Conservation (phyloP, 2,329 filamentous ascomycete genomes). For the Ophiostoma tasmaniense region DNA sequence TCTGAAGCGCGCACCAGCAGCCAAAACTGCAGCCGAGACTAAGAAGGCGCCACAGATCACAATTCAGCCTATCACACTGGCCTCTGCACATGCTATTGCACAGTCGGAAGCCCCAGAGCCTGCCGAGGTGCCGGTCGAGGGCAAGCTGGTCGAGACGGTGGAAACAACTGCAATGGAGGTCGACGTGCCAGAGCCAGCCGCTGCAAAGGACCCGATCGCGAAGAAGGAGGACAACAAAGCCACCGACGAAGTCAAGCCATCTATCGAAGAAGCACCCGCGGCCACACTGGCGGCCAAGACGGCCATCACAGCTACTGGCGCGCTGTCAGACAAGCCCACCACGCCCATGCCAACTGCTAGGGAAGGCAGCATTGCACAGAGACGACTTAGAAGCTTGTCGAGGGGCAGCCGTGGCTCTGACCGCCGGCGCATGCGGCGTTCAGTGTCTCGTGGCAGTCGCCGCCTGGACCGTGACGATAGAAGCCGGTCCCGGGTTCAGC, state of each 20-base stretch:
- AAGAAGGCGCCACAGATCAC: slow-evolving; percentile 24
- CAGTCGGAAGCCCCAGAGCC: neutral
- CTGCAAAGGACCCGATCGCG: neutral
- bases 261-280: neutral
- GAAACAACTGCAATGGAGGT: neutral
- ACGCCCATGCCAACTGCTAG: neutral
- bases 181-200: neutral
- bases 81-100: neutral
- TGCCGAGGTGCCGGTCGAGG: neutral
- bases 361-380: neutral
- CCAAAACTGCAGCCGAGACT: slow-evolving; percentile 35
- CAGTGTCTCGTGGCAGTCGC: slow-evolving; percentile 25
- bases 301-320: neutral
- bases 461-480: slow-evolving; percentile 12
- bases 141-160: neutral
- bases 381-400: slow-evolving; percentile 25
- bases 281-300: neutral
- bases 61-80: neutral
- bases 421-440: slow-evolving; percentile 19
- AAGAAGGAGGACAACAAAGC: neutral
- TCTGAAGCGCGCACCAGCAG: slow-evolving; percentile 34
- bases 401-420: slow-evolving; percentile 23
- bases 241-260: neutral
- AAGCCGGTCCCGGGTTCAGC: slow-evolving; percentile 13
- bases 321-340: neutral